A percentile compares a stretch with the other conserved stretches of the same genome.
Conservation (phyloP, 1,284 basidiomycete species). For the Mycosarcoma maydis region DNA sequence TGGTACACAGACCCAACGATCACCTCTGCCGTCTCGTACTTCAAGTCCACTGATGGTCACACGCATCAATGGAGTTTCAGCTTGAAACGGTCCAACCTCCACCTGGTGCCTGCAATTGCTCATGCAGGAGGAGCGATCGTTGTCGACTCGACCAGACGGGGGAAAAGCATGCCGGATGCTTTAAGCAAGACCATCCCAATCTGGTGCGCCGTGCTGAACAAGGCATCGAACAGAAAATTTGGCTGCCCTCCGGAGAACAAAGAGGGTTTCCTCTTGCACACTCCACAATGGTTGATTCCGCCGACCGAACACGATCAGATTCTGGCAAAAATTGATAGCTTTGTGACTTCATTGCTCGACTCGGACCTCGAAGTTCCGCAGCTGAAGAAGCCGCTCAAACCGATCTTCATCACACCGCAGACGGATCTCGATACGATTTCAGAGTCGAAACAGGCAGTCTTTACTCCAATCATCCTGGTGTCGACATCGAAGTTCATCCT, state of each 20-base stretch:
- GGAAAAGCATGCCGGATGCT: slow-evolving; percentile 94
- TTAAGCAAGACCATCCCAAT: slow-evolving; percentile 93
- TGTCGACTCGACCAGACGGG: slow-evolving; percentile 91
- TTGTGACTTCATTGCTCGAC: slow-evolving; percentile 74
- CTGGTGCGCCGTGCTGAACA: slow-evolving; percentile 93
- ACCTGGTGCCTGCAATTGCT: slow-evolving; percentile 75
- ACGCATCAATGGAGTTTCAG: slow-evolving; percentile 70
- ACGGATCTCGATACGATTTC: slow-evolving; percentile 2
- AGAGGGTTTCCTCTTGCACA: slow-evolving; percentile 52
- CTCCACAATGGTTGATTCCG: slow-evolving; percentile 56
- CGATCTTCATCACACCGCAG: slow-evolving; percentile 73
- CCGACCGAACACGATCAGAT: slow-evolving; percentile 73
- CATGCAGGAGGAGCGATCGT: slow-evolving; percentile 81
- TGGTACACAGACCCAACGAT: slow-evolving; percentile 85
- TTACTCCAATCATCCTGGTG: slow-evolving; percentile 78
- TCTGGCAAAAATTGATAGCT: slow-evolving; percentile 73
- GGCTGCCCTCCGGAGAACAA: slow-evolving; percentile 58
- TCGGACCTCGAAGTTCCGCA: slow-evolving; percentile 62
- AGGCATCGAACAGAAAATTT: slow-evolving; percentile 69
- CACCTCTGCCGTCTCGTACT: slow-evolving; percentile 75
- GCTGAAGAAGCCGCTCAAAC: slow-evolving; percentile 72
- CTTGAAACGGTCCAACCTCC: slow-evolving; percentile 78
- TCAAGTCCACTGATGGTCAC: slow-evolving; percentile 97
- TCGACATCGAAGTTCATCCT: slow-evolving; percentile 77
- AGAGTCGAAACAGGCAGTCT: slow-evolving; percentile 56